Conservation (phyloP, 2,329 filamentous ascomycete species). For the Aureobasidium lini region DNA sequence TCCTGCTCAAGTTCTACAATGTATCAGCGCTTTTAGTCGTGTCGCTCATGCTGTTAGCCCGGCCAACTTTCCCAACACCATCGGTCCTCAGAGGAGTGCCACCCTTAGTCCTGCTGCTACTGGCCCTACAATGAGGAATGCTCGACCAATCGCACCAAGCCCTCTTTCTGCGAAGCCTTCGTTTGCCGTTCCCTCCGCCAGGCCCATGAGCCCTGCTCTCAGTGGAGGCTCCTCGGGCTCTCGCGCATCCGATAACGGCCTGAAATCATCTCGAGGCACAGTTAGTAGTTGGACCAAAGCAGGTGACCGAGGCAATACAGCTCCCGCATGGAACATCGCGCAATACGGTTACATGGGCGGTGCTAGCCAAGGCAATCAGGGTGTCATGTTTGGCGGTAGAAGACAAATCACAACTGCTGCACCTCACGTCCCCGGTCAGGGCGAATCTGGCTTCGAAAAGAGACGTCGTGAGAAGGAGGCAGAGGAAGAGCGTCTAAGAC, state of each 20-base stretch:
- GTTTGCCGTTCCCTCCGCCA: slow-evolving; percentile 22
- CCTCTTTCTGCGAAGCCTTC: slow-evolving; percentile 16
- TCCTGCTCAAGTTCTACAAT: slow-evolving; percentile 90
- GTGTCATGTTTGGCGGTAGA: slow-evolving; percentile 83
- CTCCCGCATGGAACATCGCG: slow-evolving; percentile 95
- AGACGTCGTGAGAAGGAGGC: slow-evolving; percentile 48
- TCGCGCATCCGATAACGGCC: slow-evolving; percentile 41
- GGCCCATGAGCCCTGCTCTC: slow-evolving; percentile 38
- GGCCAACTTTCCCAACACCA: slow-evolving; percentile 61
- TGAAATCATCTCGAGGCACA: slow-evolving; percentile 40
- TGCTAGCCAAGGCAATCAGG: slow-evolving; percentile 90
- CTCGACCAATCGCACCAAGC: neutral
- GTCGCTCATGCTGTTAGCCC: slow-evolving; percentile 71
- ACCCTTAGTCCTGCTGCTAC: slow-evolving; percentile 32
- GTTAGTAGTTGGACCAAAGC: slow-evolving; percentile 89
- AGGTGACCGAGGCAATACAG: slow-evolving; percentile 69
- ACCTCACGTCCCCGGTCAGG: slow-evolving; percentile 62
- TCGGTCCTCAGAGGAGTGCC: slow-evolving; percentile 63
- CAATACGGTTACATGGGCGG: slow-evolving; percentile 99
- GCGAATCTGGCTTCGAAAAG: slow-evolving; percentile 75
- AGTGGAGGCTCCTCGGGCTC: slow-evolving; percentile 53
- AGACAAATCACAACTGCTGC: slow-evolving; percentile 83
- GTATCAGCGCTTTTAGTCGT: slow-evolving; percentile 83
- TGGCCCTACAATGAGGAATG: slow-evolving; percentile 15
- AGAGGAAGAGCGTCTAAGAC: slow-evolving; percentile 46